Evolutionary conservation across 305 asterid genomes (phyloP), one percentile per base, ranked within the genome.

Genomic region (Fraxinus platypoda): DNA sequence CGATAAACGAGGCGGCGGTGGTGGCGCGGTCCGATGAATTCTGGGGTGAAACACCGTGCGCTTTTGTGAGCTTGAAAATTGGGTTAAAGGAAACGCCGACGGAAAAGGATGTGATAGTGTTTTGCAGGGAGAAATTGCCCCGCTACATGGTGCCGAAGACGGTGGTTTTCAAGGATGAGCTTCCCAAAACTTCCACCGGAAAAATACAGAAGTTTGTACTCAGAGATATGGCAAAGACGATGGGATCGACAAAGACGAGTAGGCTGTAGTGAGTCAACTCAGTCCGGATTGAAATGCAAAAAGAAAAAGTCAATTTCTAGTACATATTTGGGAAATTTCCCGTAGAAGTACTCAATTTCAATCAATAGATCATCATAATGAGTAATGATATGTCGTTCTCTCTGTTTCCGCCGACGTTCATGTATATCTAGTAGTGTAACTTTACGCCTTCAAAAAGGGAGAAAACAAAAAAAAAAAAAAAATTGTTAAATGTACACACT

Each of bases 111-210:
- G 46, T 81, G 4, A 59, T 57, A 8, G 79, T 31, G 74, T 81
- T 73, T 30, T 81, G 83, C 62, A 73, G 52, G 83, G 78, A 33
- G 46, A 73, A 38, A 62, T 11, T 81, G 75, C 83, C 83, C 59
- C 78, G 37, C 2, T 81, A 81, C 19, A 81, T 81, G 83, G 83
- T 81, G 38, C 83, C 83, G 15, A 81, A 75, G 52, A 81, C 74
- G 57, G 79, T 81, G 62, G 83, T 81, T 41, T 81, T 81, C 74
- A 33, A n/a, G 79, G 79, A 35, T 34, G 83, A 81, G 74, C 78
- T 81, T 34, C 83, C 83, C 6, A 81, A 81, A 78, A 81, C 79
- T 33, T 33, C 83, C 13, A 81, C 83, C 11, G 83, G 83, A 11
- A 81, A 81, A 37, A 34, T 81, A 23, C 73, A 49, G 64, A 81